phyloP scores from a whole-genome alignment of 257 asterid species.

The Solanum chmielewskii region DNA sequence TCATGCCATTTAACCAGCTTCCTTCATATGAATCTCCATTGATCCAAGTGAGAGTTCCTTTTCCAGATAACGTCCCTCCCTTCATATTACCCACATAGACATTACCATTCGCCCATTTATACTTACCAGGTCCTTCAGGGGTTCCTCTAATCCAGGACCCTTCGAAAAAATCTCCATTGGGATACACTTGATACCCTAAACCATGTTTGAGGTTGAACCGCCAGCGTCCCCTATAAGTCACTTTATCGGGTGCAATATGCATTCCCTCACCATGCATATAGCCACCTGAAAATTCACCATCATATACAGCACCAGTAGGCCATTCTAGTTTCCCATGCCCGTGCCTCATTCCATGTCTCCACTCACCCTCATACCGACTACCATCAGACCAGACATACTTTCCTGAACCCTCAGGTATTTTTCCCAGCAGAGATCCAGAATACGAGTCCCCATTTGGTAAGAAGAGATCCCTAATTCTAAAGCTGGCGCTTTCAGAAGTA shows the following conservation, averaged over 20 bases:
- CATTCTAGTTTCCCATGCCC: slow-evolving; percentile 72
- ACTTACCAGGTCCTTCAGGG: slow-evolving; percentile 95
- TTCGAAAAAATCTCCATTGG: slow-evolving; percentile 63
- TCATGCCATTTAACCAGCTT: slow-evolving; percentile 63
- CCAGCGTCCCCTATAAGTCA: slow-evolving; percentile 81
- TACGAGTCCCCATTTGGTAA: slow-evolving; percentile 53
- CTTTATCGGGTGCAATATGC: slow-evolving; percentile 27
- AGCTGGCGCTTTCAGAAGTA: slow-evolving; percentile 26
- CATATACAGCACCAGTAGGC: slow-evolving; percentile 73
- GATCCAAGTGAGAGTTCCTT: slow-evolving; percentile 84
- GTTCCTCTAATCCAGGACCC: slow-evolving; percentile 92
- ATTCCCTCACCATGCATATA: slow-evolving; percentile 78
- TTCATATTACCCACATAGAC: slow-evolving; percentile 75
- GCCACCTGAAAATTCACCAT: slow-evolving; percentile 85
- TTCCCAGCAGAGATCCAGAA: slow-evolving; percentile 54
- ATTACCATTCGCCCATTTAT: slow-evolving; percentile 75
- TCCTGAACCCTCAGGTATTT: slow-evolving; percentile 71
- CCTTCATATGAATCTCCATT: slow-evolving; percentile 80
- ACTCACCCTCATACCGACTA: slow-evolving; percentile 73
- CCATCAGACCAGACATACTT: slow-evolving; percentile 79
- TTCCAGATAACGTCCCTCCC: slow-evolving; percentile 79
- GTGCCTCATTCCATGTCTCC: slow-evolving; percentile 89
- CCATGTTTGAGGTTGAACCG: slow-evolving; percentile 80
- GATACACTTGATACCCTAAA: slow-evolving; percentile 69
- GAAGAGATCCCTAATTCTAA: slow-evolving; percentile 32